Evolutionary conservation across 2,329 filamentous ascomycete species (phyloP).

Genomic region (Colletotrichum incanum): DNA sequence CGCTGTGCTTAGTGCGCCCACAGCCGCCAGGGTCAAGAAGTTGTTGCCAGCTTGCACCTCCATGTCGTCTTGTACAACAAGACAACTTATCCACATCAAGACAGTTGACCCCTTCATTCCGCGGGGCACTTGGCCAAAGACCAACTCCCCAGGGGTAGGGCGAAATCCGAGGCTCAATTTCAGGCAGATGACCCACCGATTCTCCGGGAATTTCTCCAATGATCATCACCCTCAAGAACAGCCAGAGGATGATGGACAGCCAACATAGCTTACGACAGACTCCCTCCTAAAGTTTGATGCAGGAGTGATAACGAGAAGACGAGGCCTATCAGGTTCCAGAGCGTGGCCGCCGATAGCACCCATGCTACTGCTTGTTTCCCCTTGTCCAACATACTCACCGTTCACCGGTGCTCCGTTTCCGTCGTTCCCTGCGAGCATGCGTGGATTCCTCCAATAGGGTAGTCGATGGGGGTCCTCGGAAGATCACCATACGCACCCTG

Average conservation of each 20-base stretch:
- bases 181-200: background rate
- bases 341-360: background rate
- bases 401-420: constrained; percentile 23
- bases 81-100: no score
- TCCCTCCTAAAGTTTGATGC: background rate
- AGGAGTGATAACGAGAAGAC: background rate
- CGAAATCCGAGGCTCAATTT: background rate
- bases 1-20: background rate
- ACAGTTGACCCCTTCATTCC: background rate
- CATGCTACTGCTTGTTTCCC: constrained; percentile 3
- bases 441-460: constrained; percentile 34
- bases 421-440: constrained; percentile 7
- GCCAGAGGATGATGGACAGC: background rate
- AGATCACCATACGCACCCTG: constrained; percentile 39
- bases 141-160: background rate
- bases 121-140: no score
- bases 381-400: constrained; percentile 18
- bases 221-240: background rate
- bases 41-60: no score
- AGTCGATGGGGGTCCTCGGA: constrained; percentile 12
- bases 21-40: background rate
- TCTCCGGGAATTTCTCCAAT: background rate
- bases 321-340: constrained; percentile 11
- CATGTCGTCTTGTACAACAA: no score
- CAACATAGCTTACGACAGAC: background rate